Percentiles rank a stretch among this genome's conserved stretches.
Conservation (phyloP, 2,329 filamentous ascomycete species). For the Monilinia polystroma region DNA sequence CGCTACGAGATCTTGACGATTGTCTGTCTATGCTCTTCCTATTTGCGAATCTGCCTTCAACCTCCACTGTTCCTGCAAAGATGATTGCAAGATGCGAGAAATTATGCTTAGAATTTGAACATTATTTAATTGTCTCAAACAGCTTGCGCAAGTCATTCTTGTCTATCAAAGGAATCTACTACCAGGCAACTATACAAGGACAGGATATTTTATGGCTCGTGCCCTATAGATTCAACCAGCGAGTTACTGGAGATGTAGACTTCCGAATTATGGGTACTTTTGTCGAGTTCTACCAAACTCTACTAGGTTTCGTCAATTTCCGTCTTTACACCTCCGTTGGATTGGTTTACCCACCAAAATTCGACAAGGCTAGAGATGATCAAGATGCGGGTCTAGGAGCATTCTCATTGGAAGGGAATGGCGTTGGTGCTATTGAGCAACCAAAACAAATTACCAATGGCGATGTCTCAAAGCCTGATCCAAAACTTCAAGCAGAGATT, state of each 20-base stretch:
- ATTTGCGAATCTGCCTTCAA: slow-evolving; percentile 93
- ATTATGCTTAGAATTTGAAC: slow-evolving; percentile 92
- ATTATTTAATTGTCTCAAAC: slow-evolving; percentile 92
- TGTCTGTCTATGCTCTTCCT: slow-evolving; percentile 95
- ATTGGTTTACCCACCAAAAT: slow-evolving; percentile 93
- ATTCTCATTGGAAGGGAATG: slow-evolving; percentile 82
- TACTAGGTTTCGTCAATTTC: slow-evolving; percentile 95
- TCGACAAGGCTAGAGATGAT: slow-evolving; percentile 83
- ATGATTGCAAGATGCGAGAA: slow-evolving; percentile 94
- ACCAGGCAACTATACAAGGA: slow-evolving; percentile 94
- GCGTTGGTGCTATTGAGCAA: slow-evolving; percentile 54
- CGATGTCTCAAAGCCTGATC: slow-evolving; percentile 55
- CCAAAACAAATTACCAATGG: slow-evolving; percentile 53
- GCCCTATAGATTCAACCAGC: slow-evolving; percentile 96
- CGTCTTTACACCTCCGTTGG: slow-evolving; percentile 87
- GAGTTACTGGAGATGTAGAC: slow-evolving; percentile 89
- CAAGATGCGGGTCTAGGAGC: slow-evolving; percentile 85
- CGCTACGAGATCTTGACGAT: slow-evolving; percentile 91
- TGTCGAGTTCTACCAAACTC: slow-evolving; percentile 96
- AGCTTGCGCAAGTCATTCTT: slow-evolving; percentile 94
- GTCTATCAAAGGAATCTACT: slow-evolving; percentile 99
- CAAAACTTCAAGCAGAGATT: slow-evolving; percentile 63
- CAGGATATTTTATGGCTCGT: slow-evolving; percentile 97
- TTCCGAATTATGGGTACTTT: slow-evolving; percentile 99
- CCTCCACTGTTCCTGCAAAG: slow-evolving; percentile 84